phyloP scores from a whole-genome alignment of 495 filamentous ascomycete genomes.

The Talaromyces wortmannii region DNA sequence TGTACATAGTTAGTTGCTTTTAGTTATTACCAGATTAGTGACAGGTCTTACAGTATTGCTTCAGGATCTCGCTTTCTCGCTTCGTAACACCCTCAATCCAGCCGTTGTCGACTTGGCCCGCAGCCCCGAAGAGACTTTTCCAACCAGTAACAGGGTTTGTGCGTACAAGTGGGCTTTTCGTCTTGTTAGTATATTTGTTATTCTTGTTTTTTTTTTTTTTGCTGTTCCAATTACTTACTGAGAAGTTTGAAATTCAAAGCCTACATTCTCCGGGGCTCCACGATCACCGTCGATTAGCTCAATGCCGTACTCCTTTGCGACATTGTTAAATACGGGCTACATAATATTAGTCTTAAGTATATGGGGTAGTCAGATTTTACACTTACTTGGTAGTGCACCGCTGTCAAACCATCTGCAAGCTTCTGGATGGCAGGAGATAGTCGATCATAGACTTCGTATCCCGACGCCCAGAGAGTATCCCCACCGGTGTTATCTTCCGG shows the following conservation, averaged over 20 bases:
- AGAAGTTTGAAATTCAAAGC: conserved; percentile 43
- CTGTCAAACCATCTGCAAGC: conserved; percentile 61
- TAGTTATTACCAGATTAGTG: conserved; percentile 30
- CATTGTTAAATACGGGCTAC: conserved; percentile 44
- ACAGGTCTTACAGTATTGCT: conserved; percentile 3
- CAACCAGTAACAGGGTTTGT: conserved; percentile 75
- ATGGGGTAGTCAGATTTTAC: neutral
- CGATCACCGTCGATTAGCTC: conserved; percentile 21
- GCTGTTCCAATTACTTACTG: conserved; percentile 37
- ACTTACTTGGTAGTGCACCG: conserved; percentile 33
- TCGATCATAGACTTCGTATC: conserved; percentile 69
- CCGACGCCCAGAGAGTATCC: conserved; percentile 61
- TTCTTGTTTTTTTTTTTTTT: too few relatives aligned
- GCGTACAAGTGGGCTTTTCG: conserved; percentile 37
- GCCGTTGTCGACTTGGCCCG: conserved; percentile 40
- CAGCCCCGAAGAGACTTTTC: conserved; percentile 65
- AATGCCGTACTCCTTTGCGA: conserved; percentile 24
- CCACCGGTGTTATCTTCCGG: conserved; percentile 47
- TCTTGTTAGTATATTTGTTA: too few relatives aligned
- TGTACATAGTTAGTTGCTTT: conserved; percentile 11
- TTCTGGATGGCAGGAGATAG: conserved; percentile 50
- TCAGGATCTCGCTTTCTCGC: conserved; percentile 1
- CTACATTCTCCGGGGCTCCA: conserved; percentile 59
- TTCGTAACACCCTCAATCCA: conserved; percentile 40
- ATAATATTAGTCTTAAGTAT: neutral